Conservation (phyloP, 805 yeast species). For the Monosporozyma servazzii region DNA sequence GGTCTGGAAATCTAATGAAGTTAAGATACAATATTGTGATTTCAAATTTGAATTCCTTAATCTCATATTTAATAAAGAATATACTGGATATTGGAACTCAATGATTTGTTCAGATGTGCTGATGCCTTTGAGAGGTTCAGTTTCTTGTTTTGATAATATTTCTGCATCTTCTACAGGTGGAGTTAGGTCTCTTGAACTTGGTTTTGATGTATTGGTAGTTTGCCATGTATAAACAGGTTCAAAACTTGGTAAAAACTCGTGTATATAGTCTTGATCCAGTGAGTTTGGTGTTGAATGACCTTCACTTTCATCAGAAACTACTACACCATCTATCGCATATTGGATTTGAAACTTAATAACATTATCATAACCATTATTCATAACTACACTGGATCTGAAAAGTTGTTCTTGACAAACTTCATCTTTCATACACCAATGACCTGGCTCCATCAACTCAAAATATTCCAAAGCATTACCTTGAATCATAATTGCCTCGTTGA, state of each 20-base stretch:
- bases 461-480: slow-evolving; percentile 3
- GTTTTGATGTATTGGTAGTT: background rate
- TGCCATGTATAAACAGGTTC: slow-evolving; percentile 19
- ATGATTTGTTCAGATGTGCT: background rate
- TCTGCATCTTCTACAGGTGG: background rate
- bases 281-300: background rate
- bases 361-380: slow-evolving; percentile 29
- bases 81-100: slow-evolving; percentile 20
- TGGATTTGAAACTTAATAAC: slow-evolving; percentile 13
- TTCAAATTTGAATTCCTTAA: slow-evolving; percentile 21
- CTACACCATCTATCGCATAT: slow-evolving; percentile 1
- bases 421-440: slow-evolving; percentile 12
- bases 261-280: slow-evolving; percentile 6
- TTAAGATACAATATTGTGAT: slow-evolving; percentile 16
- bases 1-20: slow-evolving; percentile 28
- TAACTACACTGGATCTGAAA: slow-evolving; percentile 25
- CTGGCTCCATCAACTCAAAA: slow-evolving; percentile 5
- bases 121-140: too few relatives aligned
- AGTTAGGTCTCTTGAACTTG: background rate
- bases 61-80: slow-evolving; percentile 26
- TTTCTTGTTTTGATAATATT: background rate
- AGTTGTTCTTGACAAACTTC: slow-evolving; percentile 13
- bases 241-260: slow-evolving; percentile 19
- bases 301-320: background rate
- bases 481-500: slow-evolving; percentile 24